Evolutionary conservation across 2,329 filamentous ascomycete genomes (phyloP), one percentile per base, ranked within the genome.

Genomic region (Davidsoniella australis): DNA sequence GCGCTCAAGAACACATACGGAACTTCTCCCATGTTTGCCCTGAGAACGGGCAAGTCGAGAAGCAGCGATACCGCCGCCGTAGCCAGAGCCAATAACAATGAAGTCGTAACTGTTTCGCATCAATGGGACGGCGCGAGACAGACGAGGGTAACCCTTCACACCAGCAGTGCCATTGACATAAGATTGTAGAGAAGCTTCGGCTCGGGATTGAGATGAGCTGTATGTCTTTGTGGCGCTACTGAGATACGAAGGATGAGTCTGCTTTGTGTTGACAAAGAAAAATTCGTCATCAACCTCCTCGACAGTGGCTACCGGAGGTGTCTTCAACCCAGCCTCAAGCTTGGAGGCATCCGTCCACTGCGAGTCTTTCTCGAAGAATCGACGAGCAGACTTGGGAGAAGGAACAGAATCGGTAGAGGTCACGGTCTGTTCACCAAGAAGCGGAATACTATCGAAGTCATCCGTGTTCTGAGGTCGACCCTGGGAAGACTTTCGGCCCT

Each of bases 31-130:
- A 29, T 51, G 43, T 20, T 54, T 52, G n/a, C 54, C 66, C 5
- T 50, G 48, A 0, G 59, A 59, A 48, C 79, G 69, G 2, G 78
- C 72, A 70, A 82, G 76, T 9, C 78, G 69, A 18, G 75, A 75
- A 0, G 78, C 79, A 2, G 79, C 78, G 17, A 83, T 73, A 20
- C 71, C 74, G 38, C 76, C 78, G 20, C 80, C 80, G 59, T 83
- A 84, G 1, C 80, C 80, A 8, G 77, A 81, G 1, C 80, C 79
- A 51, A 83, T 74, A 26, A 83, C 75, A 9, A 84, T 70, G 38
- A 73, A 73, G 61, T 83, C 79, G 55, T 84, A 83, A 5, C 64
- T 63, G 49, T 65, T 63, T 23, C 70, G 67, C 58, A 81, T 70
- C 23, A 77, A 62, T 57, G 78, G 71, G 10, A 79, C 68, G 0